A percentile compares a stretch with the other conserved stretches of the same genome.
phyloP scores from a whole-genome alignment of 371 early-diverging fungal species.

The Parasitella parasitica region DNA sequence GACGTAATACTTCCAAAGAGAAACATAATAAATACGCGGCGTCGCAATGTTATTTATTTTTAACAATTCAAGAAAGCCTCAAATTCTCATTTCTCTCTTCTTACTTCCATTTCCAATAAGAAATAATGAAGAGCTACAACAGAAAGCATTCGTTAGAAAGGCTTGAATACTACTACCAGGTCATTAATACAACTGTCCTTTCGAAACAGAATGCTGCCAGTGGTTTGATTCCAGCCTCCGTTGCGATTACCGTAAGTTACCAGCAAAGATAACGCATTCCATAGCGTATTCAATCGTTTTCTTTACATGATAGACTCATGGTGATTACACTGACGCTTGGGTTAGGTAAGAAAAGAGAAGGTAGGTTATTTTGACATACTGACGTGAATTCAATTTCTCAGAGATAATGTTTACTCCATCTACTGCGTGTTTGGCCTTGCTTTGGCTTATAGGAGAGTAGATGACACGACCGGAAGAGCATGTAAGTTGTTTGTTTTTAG shows the following conservation, averaged over 20 bases:
- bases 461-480: slow-evolving; percentile 81
- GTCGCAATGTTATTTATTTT: background rate
- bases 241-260: slow-evolving; percentile 70
- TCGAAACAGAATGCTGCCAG: slow-evolving; percentile 80
- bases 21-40: background rate
- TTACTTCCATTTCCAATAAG: background rate
- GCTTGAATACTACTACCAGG: slow-evolving; percentile 78
- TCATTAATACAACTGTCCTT: slow-evolving; percentile 74
- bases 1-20: background rate
- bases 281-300: background rate
- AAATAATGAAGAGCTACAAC: slow-evolving; percentile 11
- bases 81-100: slow-evolving; percentile 1
- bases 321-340: slow-evolving; percentile 91
- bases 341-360: slow-evolving; percentile 77
- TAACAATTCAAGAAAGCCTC: background rate
- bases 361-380: background rate
- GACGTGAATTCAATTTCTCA: slow-evolving; percentile 13
- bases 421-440: slow-evolving; percentile 84
- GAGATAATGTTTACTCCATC: slow-evolving; percentile 92
- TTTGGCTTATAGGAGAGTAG: slow-evolving; percentile 82
- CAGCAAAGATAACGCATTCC: background rate
- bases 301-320: slow-evolving; percentile 46
- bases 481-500: slow-evolving; percentile 53
- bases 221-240: slow-evolving; percentile 90
- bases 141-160: slow-evolving; percentile 41